Conservation (phyloP, 139 green algal genomes). For the Klebsormidium nitens region DNA sequence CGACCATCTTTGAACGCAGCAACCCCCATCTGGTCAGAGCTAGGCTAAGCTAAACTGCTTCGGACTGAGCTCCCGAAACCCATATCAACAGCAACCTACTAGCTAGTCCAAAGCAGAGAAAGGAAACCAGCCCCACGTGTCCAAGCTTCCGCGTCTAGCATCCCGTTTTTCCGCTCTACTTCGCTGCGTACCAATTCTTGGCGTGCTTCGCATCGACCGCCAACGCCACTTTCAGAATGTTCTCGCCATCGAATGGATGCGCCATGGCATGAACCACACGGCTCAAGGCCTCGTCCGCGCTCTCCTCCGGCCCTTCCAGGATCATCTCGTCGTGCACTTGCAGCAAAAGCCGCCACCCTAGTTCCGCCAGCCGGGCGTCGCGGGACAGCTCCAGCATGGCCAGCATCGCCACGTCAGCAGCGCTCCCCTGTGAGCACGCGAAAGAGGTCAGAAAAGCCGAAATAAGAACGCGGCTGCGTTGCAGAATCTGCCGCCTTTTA, state of each 20-base stretch:
- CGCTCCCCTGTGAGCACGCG: constrained; percentile 62
- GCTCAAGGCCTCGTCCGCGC: constrained; percentile 56
- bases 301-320: constrained; percentile 83
- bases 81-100: no score
- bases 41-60: no score
- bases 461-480: neutral
- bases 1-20: no score
- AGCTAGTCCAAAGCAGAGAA: no score
- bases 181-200: constrained; percentile 94
- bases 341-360: constrained; percentile 87
- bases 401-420: constrained; percentile 86
- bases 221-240: constrained; percentile 77
- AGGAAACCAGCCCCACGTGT: no score
- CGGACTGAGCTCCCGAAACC: no score
- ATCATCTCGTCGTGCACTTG: constrained; percentile 90
- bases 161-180: no score
- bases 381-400: constrained; percentile 85
- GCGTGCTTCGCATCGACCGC: constrained; percentile 81
- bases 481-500: neutral
- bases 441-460: neutral
- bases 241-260: constrained; percentile 64
- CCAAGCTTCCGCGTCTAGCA: no score
- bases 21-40: no score
- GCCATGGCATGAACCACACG: constrained; percentile 81
- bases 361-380: constrained; percentile 53